Base-by-base conservation (phyloP, 2,329 filamentous ascomycete species). In the Neonectria punicea region DNA sequence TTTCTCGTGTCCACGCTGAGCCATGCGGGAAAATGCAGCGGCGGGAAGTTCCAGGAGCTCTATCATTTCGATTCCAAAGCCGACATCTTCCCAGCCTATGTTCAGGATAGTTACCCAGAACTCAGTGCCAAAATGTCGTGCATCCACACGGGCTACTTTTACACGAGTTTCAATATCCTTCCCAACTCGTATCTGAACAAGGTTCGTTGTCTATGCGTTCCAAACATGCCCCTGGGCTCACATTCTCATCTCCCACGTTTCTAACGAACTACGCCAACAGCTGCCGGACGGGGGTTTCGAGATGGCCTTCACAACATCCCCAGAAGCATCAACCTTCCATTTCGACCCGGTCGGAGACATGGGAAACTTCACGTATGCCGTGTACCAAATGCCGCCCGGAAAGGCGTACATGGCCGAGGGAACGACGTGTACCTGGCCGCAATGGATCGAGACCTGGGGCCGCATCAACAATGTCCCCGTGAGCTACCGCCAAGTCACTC, bases 31-130 rank as follows among this genome's bases (percentile, higher is more conserved):
- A 81, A 80, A 54, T 83, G 81, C 67, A 87, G 83, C 63, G 73
- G 74, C 1, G 85, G 85, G 0, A 76, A 71, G 44, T 80, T 81
- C 59, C 78, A 72, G 18, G 81, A 86, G 67, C 66, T 87, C 58
- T 87, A 87, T 68, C 84, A 86, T 70, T 85, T 82, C 57, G 85
- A 87, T 71, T 71, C 80, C 8, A 87, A 88, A 74, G 85, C 85
- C 2, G 84, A 85, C 47, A 73, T 85, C 14, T 85, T 84, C 30
- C 83, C 83, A 0, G 58, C 74, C 14, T 85, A 86, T 49, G 82
- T 85, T 3, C 67, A 76, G 8, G 77, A 78, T 2, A 80, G 71
- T 4, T 79, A 85, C 66, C 82, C 83, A 0, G 71, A 68, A 5
- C 72, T 87, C 36, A 82, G 81, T 6, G 75, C 73, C 55, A 87